phyloP scores from a whole-genome alignment of 2,329 filamentous ascomycete species.

The Fonsecaea nubica region DNA sequence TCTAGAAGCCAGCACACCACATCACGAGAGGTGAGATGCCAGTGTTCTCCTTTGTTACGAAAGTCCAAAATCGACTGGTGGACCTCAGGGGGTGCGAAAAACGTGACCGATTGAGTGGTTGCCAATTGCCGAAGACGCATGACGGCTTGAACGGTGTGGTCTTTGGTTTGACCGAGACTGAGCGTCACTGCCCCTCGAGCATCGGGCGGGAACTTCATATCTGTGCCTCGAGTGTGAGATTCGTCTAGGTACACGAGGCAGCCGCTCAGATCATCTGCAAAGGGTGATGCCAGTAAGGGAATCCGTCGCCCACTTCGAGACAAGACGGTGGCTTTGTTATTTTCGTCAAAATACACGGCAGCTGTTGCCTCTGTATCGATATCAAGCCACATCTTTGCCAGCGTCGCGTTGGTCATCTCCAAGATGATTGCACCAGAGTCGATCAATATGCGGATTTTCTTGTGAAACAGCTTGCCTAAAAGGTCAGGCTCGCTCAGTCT shows the following conservation, averaged over 20 bases:
- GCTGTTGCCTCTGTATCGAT: constrained; percentile 48
- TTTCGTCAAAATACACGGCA: constrained; percentile 61
- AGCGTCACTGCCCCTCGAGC: constrained; percentile 72
- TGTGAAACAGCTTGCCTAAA: constrained; percentile 8
- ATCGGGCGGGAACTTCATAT: constrained; percentile 64
- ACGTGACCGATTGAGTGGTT: constrained; percentile 68
- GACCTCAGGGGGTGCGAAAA: constrained; percentile 67
- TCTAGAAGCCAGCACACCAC: constrained; percentile 66
- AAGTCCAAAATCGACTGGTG: constrained; percentile 56
- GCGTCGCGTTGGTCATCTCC: constrained; percentile 63
- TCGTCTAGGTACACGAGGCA: constrained; percentile 75
- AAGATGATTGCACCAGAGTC: constrained; percentile 75
- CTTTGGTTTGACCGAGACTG: constrained; percentile 69
- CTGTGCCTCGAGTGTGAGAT: constrained; percentile 72
- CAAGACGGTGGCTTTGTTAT: constrained; percentile 43
- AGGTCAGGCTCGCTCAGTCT: constrained; percentile 19
- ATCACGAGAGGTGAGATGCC: constrained; percentile 54
- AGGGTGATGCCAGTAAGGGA: constrained; percentile 64
- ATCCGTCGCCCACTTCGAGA: constrained; percentile 39
- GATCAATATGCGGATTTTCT: constrained; percentile 63
- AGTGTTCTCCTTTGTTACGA: constrained; percentile 22
- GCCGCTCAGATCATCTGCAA: constrained; percentile 59
- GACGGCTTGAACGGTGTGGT: constrained; percentile 72
- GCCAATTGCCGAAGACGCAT: constrained; percentile 74
- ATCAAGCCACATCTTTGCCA: constrained; percentile 62